Percentiles rank a stretch among this genome's conserved stretches.
Conservation (phyloP, 768 basidiomycete genomes). For the Leucocoprinus sp. region DNA sequence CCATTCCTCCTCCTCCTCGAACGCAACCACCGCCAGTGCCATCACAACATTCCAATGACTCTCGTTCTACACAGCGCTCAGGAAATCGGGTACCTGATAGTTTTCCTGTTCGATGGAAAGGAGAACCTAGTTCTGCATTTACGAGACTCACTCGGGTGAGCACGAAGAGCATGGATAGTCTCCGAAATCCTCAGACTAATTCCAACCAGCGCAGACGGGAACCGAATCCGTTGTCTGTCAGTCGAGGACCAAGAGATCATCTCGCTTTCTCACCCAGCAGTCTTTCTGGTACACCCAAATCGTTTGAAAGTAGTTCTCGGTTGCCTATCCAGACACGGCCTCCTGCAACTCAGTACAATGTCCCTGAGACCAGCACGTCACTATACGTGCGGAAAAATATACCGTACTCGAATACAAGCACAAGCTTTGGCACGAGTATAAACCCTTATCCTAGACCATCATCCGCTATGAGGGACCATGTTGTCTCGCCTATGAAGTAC, state of each 20-base stretch:
- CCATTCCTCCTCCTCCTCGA: constrained; percentile 29
- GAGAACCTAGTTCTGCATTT: constrained; percentile 27
- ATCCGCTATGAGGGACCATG: constrained; percentile 47
- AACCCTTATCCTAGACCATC: constrained; percentile 59
- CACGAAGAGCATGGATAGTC: constrained; percentile 55
- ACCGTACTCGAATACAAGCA: constrained; percentile 11
- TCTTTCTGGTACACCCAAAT: constrained; percentile 30
- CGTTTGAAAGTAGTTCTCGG: constrained; percentile 32
- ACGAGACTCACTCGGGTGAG: constrained; percentile 22
- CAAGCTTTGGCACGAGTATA: not conserved
- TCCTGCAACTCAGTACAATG: constrained; percentile 10
- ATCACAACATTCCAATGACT: constrained; percentile 23
- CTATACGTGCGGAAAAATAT: constrained; percentile 13
- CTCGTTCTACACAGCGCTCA: constrained; percentile 19
- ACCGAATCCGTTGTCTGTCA: constrained; percentile 2
- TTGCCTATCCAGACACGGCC: constrained; percentile 9
- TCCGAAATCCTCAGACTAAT: constrained; percentile 30
- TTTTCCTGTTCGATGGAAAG: constrained; percentile 46
- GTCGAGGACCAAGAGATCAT: constrained; percentile 7
- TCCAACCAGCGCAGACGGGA: not conserved
- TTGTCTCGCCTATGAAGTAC: constrained; percentile 30
- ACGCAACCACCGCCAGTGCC: constrained; percentile 31
- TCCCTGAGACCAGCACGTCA: constrained; percentile 8
- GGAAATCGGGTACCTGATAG: constrained; percentile 26
- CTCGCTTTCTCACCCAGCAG: constrained; percentile 16